Conservation (phyloP, 805 yeast genomes). For the Cyberlindnera misumaiensis region DNA sequence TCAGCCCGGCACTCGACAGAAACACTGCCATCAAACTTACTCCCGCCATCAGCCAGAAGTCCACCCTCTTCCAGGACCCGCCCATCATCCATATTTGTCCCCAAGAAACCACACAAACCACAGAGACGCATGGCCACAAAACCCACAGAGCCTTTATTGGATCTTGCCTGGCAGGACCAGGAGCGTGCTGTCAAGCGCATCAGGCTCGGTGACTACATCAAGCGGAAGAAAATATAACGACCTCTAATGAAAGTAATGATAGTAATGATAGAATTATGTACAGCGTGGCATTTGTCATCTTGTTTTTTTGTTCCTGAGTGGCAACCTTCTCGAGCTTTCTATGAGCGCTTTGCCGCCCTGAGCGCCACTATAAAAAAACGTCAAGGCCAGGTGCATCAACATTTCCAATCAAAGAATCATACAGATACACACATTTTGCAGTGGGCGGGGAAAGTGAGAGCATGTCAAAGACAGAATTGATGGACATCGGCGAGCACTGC, state of each 20-base stretch:
- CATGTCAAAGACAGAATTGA: constrained; percentile 22
- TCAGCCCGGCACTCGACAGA: too few relatives aligned
- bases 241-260: too few relatives aligned
- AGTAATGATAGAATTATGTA: neutral
- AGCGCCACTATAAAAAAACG: too few relatives aligned
- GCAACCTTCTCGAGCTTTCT: too few relatives aligned
- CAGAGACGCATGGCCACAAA: constrained; percentile 1
- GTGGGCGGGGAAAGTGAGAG: neutral
- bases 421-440: too few relatives aligned
- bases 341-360: too few relatives aligned
- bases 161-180: constrained; percentile 1
- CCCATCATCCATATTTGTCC: constrained; percentile 1
- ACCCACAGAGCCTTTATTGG: neutral
- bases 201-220: constrained; percentile 6
- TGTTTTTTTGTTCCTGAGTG: neutral
- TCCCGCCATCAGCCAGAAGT: too few relatives aligned
- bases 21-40: too few relatives aligned
- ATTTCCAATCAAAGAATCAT: too few relatives aligned
- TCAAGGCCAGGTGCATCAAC: too few relatives aligned
- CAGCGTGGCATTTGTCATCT: neutral
- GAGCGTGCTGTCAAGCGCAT: constrained; percentile 3
- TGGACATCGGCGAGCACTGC: constrained; percentile 27
- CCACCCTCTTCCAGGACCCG: neutral
- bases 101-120: neutral
- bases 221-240: constrained; percentile 1